Conservation (phyloP, 2,329 filamentous ascomycete genomes). For the Sarocladium oryzae region DNA sequence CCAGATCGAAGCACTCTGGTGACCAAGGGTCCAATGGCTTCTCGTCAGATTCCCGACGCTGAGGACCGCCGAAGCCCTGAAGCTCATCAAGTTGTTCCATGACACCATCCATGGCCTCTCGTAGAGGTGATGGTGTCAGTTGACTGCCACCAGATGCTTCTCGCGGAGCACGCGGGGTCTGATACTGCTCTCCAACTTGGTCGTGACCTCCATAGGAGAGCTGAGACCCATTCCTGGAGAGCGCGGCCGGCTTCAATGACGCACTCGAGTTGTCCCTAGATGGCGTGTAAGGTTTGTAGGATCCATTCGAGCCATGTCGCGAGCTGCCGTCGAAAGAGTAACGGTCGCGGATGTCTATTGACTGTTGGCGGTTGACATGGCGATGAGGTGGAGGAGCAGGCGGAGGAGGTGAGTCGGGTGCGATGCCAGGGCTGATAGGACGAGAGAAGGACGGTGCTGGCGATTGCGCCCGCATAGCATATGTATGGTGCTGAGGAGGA, state of each 20-base stretch:
- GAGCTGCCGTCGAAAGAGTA: conserved; percentile 12
- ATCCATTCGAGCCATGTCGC: conserved; percentile 30
- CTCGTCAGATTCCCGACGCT: conserved; percentile 23
- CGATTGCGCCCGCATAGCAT: conserved; percentile 30
- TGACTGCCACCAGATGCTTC: conserved; percentile 58
- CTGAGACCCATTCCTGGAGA: conserved; percentile 33
- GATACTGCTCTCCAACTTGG: conserved; percentile 23
- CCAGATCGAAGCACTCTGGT: conserved; percentile 71
- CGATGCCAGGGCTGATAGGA: conserved; percentile 11
- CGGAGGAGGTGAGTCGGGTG: conserved; percentile 15
- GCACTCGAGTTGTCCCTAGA: conserved; percentile 29
- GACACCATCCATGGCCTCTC: conserved; percentile 96
- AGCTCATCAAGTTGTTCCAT: conserved; percentile 93
- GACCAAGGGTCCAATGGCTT: conserved; percentile 73
- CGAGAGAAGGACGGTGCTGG: conserved; percentile 28
- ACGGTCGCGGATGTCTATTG: conserved; percentile 10
- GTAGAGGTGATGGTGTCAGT: conserved; percentile 81
- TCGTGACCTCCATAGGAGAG: conserved; percentile 29
- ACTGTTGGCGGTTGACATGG: conserved; percentile 41
- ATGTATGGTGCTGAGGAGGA: conserved; percentile 18
- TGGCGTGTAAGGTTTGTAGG: conserved; percentile 25
- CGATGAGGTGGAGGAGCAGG: conserved; percentile 64
- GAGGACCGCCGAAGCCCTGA: conserved; percentile 19
- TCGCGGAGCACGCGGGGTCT: conserved; percentile 45
- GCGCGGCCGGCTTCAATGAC: conserved; percentile 25